A percentile compares a stretch with the other conserved stretches of the same genome.
phyloP scores from a whole-genome alignment of 345 rosid genomes.

The Euphorbia pulcherrima region DNA sequence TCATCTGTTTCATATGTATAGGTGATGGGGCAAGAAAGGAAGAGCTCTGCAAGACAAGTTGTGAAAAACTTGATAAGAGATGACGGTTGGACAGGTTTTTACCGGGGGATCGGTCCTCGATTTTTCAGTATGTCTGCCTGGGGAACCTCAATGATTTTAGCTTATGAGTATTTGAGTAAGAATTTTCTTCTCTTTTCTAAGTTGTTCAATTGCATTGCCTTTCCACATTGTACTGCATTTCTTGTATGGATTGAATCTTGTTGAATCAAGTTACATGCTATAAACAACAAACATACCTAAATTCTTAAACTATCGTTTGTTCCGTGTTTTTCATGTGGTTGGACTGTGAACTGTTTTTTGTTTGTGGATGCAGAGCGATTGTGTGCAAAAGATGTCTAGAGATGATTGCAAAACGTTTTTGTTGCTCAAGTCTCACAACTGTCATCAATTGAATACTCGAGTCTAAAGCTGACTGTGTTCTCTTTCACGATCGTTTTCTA shows the following conservation, averaged over 20 bases:
- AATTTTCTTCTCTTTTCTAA: conserved; percentile 19
- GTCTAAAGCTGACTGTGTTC: conserved; percentile 15
- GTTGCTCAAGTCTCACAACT: not conserved
- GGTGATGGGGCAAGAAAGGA: conserved; percentile 87
- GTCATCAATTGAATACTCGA: not conserved
- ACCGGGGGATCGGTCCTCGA: conserved; percentile 91
- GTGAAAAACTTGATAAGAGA: conserved; percentile 67
- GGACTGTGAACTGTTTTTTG: conserved; percentile 2
- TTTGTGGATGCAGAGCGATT: conserved; percentile 57
- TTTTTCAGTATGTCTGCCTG: conserved; percentile 97
- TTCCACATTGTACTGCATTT: not conserved
- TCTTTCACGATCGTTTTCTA: not conserved
- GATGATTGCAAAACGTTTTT: not conserved
- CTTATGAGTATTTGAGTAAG: conserved; percentile 97
- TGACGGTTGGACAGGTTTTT: conserved; percentile 92
- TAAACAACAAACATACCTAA: not conserved
- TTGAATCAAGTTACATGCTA: not conserved
- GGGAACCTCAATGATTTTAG: conserved; percentile 97
- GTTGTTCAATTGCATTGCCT: not conserved
- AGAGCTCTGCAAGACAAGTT: conserved; percentile 63
- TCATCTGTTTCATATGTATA: conserved; percentile 21
- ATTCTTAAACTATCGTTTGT: not conserved
- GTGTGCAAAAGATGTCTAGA: conserved; percentile 62
- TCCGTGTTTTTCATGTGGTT: not conserved
- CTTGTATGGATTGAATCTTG: not conserved